phyloP scores from a whole-genome alignment of 805 yeast genomes.

The Saturnispora sanitii region DNA sequence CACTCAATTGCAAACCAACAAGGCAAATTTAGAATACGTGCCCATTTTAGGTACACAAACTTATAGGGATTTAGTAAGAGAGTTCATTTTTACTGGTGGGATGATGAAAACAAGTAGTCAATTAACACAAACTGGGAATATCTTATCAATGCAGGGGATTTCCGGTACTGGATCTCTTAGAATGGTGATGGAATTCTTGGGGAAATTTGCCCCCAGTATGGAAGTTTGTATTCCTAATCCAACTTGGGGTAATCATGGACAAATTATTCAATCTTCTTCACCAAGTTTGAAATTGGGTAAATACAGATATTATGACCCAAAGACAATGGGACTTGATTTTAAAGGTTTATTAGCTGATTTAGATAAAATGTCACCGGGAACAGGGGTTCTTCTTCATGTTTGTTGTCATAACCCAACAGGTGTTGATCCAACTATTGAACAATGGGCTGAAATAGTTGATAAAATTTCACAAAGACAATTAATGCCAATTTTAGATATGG shows the following conservation, averaged over 20 bases:
- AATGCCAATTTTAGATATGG: constrained; percentile 83
- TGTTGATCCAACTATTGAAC: constrained; percentile 72
- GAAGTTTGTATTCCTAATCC: constrained; percentile 75
- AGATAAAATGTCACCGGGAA: constrained; percentile 42
- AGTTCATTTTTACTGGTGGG: constrained; percentile 50
- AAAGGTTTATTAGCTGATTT: constrained; percentile 55
- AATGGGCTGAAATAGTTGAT: constrained; percentile 70
- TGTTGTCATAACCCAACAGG: constrained; percentile 98
- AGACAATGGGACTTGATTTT: constrained; percentile 53
- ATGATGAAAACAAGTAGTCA: constrained; percentile 40
- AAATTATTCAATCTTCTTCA: constrained; percentile 65
- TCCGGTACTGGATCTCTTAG: constrained; percentile 95
- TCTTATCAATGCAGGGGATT: constrained; percentile 79
- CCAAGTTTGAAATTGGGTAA: constrained; percentile 55
- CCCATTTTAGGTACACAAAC: constrained; percentile 72
- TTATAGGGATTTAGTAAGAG: constrained; percentile 57
- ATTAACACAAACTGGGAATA: constrained; percentile 49
- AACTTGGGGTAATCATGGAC: constrained; percentile 90
- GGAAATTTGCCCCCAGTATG: constrained; percentile 44
- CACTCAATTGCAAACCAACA: constrained; percentile 20
- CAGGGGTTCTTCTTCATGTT: constrained; percentile 74
- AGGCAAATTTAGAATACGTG: constrained; percentile 71
- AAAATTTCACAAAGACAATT: constrained; percentile 48
- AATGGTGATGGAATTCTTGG: constrained; percentile 70
- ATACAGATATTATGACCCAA: constrained; percentile 63